These are phyloP conservation scores for Blumeriella jaapii DNA, from an alignment of 2,329 filamentous ascomycete genomes.

Conservation along the genomic window DNA sequence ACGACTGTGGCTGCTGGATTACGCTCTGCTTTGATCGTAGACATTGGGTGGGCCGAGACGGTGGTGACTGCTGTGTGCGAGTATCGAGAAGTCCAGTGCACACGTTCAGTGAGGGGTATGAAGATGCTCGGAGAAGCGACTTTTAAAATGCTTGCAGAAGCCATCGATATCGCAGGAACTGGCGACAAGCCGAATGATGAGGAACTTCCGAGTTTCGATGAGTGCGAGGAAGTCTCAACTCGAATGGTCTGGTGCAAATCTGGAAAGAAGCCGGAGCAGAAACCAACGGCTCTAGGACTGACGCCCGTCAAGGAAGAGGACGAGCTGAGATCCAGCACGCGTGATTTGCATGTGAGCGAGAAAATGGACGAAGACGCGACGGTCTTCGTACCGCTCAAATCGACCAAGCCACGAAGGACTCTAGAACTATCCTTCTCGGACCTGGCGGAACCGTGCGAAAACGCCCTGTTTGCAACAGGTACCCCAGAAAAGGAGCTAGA, in stretches of 20 bases:
- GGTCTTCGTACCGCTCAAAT: constrained; percentile 34
- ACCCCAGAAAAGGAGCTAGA: constrained; percentile 52
- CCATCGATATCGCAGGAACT: constrained; percentile 21
- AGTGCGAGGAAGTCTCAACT: constrained; percentile 68
- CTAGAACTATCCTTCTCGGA: constrained; percentile 56
- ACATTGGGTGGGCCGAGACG: constrained; percentile 89
- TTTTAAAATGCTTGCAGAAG: constrained; percentile 47
- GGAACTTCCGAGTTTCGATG: constrained; percentile 51
- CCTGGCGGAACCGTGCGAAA: constrained; percentile 65
- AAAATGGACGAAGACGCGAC: constrained; percentile 12
- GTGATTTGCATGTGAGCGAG: constrained; percentile 16
- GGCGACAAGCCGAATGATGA: constrained; percentile 8
- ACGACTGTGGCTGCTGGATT: constrained; percentile 68
- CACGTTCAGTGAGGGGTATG: constrained; percentile 62
- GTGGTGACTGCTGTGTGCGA: constrained; percentile 80
- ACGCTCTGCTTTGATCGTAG: constrained; percentile 74
- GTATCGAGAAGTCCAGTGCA: constrained; percentile 67
- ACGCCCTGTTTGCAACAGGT: constrained; percentile 56
- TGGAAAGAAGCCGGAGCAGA: constrained; percentile 9
- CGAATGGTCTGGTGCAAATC: constrained; percentile 67
- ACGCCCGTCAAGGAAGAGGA: constrained; percentile 47
- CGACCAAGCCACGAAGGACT: constrained; percentile 37
- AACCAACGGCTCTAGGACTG: constrained; percentile 26
- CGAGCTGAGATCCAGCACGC: constrained; percentile 31
- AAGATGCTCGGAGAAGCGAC: constrained; percentile 60